Evolutionary conservation across 257 asterid species (phyloP).

Genomic region (Craterostigma plantagineum): DNA sequence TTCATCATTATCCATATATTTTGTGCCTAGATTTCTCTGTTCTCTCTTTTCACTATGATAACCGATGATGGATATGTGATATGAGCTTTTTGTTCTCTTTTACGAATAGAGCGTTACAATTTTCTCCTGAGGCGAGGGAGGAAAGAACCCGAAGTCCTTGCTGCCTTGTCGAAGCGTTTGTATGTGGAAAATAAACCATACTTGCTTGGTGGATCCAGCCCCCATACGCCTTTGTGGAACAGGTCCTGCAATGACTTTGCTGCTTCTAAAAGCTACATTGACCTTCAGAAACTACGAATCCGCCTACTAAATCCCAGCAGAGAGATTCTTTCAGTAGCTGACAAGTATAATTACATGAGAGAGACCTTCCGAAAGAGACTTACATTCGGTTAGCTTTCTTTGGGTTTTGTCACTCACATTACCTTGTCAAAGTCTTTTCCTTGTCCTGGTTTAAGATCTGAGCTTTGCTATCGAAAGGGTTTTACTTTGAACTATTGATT

Average conservation of each 20-base stretch:
- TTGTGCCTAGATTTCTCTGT: no score
- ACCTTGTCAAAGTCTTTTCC: no score
- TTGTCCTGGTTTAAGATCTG: no score
- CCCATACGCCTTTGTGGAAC: conserved; percentile 33
- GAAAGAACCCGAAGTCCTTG: conserved; percentile 61
- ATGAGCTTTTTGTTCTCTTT: conserved; percentile 9
- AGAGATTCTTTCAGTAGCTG: conserved; percentile 63
- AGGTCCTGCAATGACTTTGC: conserved; percentile 24
- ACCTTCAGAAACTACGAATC: conserved; percentile 40
- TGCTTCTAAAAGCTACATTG: conserved; percentile 20
- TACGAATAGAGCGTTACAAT: conserved; percentile 47
- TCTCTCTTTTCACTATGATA: no score
- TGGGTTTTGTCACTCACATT: not conserved
- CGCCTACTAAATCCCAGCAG: conserved; percentile 39
- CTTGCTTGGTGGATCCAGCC: conserved; percentile 80
- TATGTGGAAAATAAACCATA: conserved; percentile 81
- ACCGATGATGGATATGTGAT: no score
- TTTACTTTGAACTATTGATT: no score
- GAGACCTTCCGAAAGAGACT: conserved; percentile 60
- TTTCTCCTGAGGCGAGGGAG: conserved; percentile 50
- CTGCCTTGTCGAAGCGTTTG: conserved; percentile 66
- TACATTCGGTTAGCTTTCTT: conserved; percentile 51
- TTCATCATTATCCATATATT: no score
- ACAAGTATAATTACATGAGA: conserved; percentile 75
- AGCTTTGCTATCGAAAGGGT: no score